Evolutionary conservation across 441 rosid genomes (phyloP).

Genomic region (Theobroma grandiflorum): DNA sequence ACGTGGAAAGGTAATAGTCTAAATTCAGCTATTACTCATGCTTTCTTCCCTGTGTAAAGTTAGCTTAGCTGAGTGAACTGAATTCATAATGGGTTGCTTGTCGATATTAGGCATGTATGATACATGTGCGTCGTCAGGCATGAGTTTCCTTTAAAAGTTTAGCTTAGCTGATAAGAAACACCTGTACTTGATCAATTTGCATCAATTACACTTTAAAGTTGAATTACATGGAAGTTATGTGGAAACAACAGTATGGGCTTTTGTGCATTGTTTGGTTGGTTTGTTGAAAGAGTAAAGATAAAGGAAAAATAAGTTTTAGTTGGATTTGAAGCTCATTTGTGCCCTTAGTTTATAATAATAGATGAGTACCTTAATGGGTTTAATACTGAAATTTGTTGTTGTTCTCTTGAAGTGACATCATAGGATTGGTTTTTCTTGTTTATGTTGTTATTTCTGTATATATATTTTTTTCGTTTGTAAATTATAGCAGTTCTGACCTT

Average conservation of each 20-base stretch:
- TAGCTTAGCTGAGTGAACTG: constrained; percentile 12
- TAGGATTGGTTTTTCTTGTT: background rate
- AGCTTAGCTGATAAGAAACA: background rate
- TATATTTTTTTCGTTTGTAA: background rate
- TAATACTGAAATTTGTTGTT: background rate
- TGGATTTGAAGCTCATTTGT: background rate
- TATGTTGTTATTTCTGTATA: background rate
- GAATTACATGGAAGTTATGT: background rate
- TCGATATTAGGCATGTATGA: background rate
- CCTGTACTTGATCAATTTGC: background rate
- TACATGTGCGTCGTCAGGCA: background rate
- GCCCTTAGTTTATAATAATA: background rate
- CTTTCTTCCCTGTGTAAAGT: background rate
- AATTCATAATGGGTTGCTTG: background rate
- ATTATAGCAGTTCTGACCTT: background rate
- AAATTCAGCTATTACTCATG: background rate
- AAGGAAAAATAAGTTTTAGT: background rate
- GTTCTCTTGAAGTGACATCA: background rate
- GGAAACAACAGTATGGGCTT: constrained; percentile 2
- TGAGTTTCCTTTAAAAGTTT: constrained; percentile 3
- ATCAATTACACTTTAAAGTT: background rate
- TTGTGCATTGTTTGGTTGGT: background rate
- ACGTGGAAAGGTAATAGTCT: constrained; percentile 75
- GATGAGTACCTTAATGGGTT: background rate
- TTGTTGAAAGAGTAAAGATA: background rate